Evolutionary conservation across 2,329 filamentous ascomycete genomes (phyloP).

Genomic region (Bipolaris sorokiniana): DNA sequence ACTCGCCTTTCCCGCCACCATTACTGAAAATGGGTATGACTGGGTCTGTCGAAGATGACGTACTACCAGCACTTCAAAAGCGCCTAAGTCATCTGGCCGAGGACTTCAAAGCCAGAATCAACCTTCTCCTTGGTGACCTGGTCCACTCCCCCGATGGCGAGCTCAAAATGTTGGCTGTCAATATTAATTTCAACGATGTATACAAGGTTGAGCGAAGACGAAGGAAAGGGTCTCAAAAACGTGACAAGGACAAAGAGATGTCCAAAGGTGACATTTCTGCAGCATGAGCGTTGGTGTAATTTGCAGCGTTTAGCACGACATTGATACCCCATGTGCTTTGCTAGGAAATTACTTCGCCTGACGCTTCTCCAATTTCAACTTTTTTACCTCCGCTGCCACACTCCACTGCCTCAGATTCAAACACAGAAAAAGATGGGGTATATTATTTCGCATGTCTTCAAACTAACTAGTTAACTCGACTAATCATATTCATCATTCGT

Average conservation of each 20-base stretch:
- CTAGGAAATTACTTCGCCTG: constrained; percentile 11
- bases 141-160: constrained; percentile 94
- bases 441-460: no score
- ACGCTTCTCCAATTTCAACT: not conserved
- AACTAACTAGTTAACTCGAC: no score
- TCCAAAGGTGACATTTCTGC: constrained; percentile 14
- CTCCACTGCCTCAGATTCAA: no score
- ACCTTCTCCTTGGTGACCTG: constrained; percentile 84
- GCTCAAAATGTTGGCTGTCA: constrained; percentile 91
- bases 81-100: constrained; percentile 73
- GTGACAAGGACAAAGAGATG: constrained; percentile 40
- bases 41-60: constrained; percentile 60
- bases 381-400: not conserved
- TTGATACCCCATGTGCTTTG: constrained; percentile 13
- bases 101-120: constrained; percentile 79
- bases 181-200: constrained; percentile 99
- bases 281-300: not conserved
- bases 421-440: not conserved
- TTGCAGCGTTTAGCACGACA: not conserved
- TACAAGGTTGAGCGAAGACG: constrained; percentile 79
- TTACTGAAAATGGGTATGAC: constrained; percentile 44
- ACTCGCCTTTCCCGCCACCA: constrained; percentile 53
- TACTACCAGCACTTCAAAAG: constrained; percentile 76
- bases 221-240: constrained; percentile 47
- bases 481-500: no score